Evolutionary conservation across 2,329 filamentous ascomycete species (phyloP), one percentile per base, ranked within the genome.

Genomic region (Hypoxylon sp.): DNA sequence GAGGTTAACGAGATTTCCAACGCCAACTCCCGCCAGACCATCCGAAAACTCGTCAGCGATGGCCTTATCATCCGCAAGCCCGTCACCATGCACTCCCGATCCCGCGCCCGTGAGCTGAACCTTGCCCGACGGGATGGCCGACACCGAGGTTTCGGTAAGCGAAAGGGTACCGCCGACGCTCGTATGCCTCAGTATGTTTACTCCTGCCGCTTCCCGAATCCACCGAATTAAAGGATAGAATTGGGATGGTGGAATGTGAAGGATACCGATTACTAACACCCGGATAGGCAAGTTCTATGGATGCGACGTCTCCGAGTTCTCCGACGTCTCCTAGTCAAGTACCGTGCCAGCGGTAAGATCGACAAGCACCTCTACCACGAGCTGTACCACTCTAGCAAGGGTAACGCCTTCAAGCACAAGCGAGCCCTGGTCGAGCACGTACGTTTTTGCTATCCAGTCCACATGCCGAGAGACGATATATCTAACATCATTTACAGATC

Each of bases 361-460:
- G 96, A 99, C 89, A 99, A 99, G 92, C 96, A 99, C 90, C 94
- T 99, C 73, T 99, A 99, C 91, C 96, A 99, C 91, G 95, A 98
- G 89, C 94, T 99, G 78, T 99, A 99, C 91, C 96, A 98, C 87
- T 89, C 97, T 84, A 96, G 93, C 92, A 99, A 99, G 95, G 97
- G 96, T 97, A 99, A 99, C 92, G 95, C 96, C 85, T 99, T 99
- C 93, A 99, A 99, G 95, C 96, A 99, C 94, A 99, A 98, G 95
- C 92, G 96, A 87, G 96, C 95, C 82, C 92, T 99, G 81, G 94
- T 99, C 84, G 96, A 99, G 91, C 96, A 99, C 89, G 96, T 99
- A 97, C 82, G 96, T 94, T 80, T 61, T 63, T 6, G 14, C 35
- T 37, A 31, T 30, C 48, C 13, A 35, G 25, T 48, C 40, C 55